Evolutionary conservation across 352 stramenopile genomes (phyloP), one percentile per base, ranked within the genome.

Genomic region (Saprolegnia parasitica): DNA sequence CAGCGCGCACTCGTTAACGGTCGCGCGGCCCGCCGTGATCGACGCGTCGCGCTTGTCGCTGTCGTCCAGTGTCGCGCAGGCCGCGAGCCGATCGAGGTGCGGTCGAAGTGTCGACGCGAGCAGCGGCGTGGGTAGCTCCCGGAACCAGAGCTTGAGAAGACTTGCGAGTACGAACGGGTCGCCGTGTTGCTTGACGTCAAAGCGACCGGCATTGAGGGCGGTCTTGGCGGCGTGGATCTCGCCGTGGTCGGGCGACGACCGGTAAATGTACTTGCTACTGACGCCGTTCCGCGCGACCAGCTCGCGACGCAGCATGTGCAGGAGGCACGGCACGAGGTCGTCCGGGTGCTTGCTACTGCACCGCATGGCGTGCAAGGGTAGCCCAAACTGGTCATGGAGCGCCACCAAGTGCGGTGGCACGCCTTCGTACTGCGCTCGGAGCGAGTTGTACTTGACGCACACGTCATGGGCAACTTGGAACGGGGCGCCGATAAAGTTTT

Each of bases 141-240:
- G 78, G 4, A 90, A 72, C 79, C 79, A 90, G n/a, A 77, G 63
- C 54, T 90, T 90, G 46, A 88, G 63, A 23, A 90, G 75, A 64
- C 80, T 85, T 0, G 79, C 78, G 65, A 83, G 87, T 4, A 88
- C 75, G 47, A 84, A 78, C 13, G 80, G 76, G 24, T 90, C 82
- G 5, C 40, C 56, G 4, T 81, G 47, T 9, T 73, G 71, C 5
- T 56, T 29, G 5, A 67, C 40, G 18, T 86, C 78, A 42, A 90
- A 86, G 2, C 29, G 72, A 1, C 83, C 79, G 39, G 73, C 58
- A 45, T 90, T 76, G 64, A 88, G 85, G 6, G 76, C 77, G 0
- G 74, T 52, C 55, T 84, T 87, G 11, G 76, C 74, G 23, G 62
- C 64, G 23, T 77, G 72, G 6, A 87, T 58, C 21, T 87, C 74